These are phyloP conservation scores for Fomitopsis betulina DNA, from an alignment of 1,284 basidiomycete species.

Conservation along the genomic window DNA sequence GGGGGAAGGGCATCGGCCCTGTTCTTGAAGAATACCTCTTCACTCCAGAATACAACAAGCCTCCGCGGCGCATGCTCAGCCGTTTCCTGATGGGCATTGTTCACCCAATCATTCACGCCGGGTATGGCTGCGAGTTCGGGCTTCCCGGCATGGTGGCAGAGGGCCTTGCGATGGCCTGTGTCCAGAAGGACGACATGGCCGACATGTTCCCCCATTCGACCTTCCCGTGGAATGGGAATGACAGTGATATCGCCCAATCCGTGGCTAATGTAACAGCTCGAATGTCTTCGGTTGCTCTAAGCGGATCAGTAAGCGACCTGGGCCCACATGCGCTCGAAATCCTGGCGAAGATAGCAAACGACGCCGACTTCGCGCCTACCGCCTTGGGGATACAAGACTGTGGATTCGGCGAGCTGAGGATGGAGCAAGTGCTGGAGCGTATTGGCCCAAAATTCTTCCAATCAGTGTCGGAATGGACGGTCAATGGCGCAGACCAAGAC, in stretches of 20 bases:
- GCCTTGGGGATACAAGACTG: conserved; percentile 30
- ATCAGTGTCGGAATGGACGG: conserved; percentile 47
- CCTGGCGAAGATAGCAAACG: conserved; percentile 33
- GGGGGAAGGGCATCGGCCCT: conserved; percentile 35
- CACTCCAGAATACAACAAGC: conserved; percentile 46
- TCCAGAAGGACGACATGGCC: conserved; percentile 22
- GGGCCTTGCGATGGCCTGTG: conserved; percentile 36
- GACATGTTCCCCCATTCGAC: conserved; percentile 25
- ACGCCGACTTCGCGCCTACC: conserved; percentile 29
- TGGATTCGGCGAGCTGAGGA: conserved; percentile 12
- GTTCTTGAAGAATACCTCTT: conserved; percentile 58
- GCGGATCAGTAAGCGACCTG: conserved; percentile 6
- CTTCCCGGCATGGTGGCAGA: conserved; percentile 60
- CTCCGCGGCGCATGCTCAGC: conserved; percentile 53
- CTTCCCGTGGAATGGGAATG: conserved; percentile 14
- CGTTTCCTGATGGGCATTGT: conserved; percentile 55
- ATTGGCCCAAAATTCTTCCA: conserved; percentile 34
- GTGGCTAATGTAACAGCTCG: not conserved
- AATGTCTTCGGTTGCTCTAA: conserved; percentile 8
- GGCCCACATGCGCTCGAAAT: conserved; percentile 34
- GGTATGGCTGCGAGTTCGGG: conserved; percentile 62
- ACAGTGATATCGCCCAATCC: not conserved
- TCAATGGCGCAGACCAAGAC: conserved; percentile 30
- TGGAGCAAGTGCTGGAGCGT: conserved; percentile 18
- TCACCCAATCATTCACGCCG: conserved; percentile 63